phyloP scores from a whole-genome alignment of 1,284 basidiomycete genomes.

The Puccinia hordei region DNA sequence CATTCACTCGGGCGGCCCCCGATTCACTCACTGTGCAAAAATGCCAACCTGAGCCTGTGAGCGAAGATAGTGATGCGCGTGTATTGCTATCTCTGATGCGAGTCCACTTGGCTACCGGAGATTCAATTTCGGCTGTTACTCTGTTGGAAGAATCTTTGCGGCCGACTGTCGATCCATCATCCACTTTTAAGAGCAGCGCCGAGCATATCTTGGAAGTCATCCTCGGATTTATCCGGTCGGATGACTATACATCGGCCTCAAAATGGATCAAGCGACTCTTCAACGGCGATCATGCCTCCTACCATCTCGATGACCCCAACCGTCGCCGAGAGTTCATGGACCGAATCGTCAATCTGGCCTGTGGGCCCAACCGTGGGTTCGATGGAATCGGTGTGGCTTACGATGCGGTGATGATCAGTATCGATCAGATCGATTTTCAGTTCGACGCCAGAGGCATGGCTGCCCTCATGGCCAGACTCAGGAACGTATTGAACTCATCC shows the following conservation, averaged over 20 bases:
- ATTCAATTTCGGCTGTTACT: slow-evolving; percentile 41
- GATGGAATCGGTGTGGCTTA: slow-evolving; percentile 41
- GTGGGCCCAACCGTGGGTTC: slow-evolving; percentile 28
- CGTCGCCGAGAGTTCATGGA: slow-evolving; percentile 40
- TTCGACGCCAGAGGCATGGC: slow-evolving; percentile 24
- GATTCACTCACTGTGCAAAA: neutral
- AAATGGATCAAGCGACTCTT: slow-evolving; percentile 48
- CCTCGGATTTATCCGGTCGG: slow-evolving; percentile 37
- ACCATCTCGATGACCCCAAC: slow-evolving; percentile 35
- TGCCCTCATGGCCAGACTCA: slow-evolving; percentile 33
- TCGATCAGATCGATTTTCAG: slow-evolving; percentile 40
- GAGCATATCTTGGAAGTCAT: slow-evolving; percentile 47
- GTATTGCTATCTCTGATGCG: slow-evolving; percentile 38
- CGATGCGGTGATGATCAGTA: slow-evolving; percentile 44
- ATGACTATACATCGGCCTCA: slow-evolving; percentile 41
- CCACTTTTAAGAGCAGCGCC: slow-evolving; percentile 11
- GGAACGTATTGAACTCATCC: slow-evolving; percentile 33
- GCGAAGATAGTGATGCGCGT: slow-evolving; percentile 29
- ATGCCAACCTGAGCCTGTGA: slow-evolving; percentile 19
- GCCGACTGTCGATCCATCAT: slow-evolving; percentile 2
- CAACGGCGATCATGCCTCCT: slow-evolving; percentile 44
- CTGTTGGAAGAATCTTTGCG: slow-evolving; percentile 36
- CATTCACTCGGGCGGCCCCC: neutral
- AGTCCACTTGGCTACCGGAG: slow-evolving; percentile 37
- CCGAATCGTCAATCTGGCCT: slow-evolving; percentile 32